Evolutionary conservation across 352 stramenopile species (phyloP).

Genomic region (Globisporangium polare): DNA sequence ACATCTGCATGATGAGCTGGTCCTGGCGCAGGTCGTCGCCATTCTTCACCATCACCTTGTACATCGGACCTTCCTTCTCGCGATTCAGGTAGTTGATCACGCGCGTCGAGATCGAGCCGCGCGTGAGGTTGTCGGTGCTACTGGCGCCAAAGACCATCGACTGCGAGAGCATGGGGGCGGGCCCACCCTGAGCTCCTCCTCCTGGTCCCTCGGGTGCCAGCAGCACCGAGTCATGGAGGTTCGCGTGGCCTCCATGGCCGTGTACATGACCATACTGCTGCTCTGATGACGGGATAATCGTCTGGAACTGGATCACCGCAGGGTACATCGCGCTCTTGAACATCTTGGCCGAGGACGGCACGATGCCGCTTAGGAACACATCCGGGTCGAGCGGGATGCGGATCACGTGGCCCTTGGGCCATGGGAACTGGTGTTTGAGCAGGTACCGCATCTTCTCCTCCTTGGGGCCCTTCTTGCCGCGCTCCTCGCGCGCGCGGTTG

Average conservation of each 20-base stretch:
- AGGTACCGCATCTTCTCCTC: conserved; percentile 91
- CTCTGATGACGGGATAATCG: conserved; percentile 50
- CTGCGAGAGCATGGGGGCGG: conserved; percentile 26
- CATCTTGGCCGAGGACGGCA: conserved; percentile 91
- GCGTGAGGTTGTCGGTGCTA: conserved; percentile 47
- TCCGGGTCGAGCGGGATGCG: conserved; percentile 86
- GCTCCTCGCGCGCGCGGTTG: conserved; percentile 88
- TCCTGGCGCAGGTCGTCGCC: conserved; percentile 99
- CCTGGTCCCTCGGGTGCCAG: conserved; percentile 6
- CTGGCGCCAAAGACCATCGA: conserved; percentile 44
- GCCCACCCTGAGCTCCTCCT: not conserved
- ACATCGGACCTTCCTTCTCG: conserved; percentile 83
- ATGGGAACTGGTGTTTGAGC: conserved; percentile 81
- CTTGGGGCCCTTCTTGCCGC: conserved; percentile 95
- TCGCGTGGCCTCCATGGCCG: conserved; percentile 13
- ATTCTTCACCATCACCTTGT: conserved; percentile 99
- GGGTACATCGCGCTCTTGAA: conserved; percentile 99
- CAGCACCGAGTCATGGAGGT: conserved; percentile 5
- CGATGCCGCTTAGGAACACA: conserved; percentile 86
- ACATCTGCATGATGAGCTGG: conserved; percentile 99
- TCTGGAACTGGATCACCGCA: conserved; percentile 95
- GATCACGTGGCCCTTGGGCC: conserved; percentile 73
- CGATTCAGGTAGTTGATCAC: conserved; percentile 78
- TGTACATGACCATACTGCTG: conserved; percentile 17
- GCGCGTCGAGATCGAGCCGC: conserved; percentile 68